Percentiles rank a stretch among this genome's conserved stretches.
phyloP scores from a whole-genome alignment of 345 rosid species.

The Murraya paniculata region DNA sequence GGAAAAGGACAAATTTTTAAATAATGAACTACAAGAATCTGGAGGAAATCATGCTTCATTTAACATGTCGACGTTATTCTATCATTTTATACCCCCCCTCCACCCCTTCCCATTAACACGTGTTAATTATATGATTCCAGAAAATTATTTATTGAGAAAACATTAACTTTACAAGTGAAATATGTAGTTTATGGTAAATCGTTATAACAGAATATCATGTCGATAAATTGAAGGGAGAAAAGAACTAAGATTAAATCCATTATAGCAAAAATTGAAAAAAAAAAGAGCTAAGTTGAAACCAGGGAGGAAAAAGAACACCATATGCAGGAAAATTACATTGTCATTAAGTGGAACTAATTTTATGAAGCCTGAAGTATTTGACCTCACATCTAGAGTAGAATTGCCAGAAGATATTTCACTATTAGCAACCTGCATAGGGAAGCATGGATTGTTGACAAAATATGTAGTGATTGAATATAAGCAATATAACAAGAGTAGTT shows the following conservation, averaged over 20 bases:
- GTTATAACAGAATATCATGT: not conserved
- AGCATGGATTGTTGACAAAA: not conserved
- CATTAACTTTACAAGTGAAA: not conserved
- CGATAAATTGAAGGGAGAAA: not conserved
- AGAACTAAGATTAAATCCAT: not conserved
- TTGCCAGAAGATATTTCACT: conserved; percentile 32
- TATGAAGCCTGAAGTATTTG: conserved; percentile 27
- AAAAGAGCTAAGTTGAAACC: not conserved
- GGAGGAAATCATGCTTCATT: not conserved
- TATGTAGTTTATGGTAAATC: not conserved
- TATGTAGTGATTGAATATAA: conserved; percentile 15
- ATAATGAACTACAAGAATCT: not conserved
- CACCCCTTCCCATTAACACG: too few species aligned
- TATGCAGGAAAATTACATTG: conserved; percentile 27
- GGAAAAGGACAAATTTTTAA: not conserved
- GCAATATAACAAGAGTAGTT: conserved; percentile 10
- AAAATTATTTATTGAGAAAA: not conserved
- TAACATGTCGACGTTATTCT: not conserved
- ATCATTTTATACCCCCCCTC: not conserved
- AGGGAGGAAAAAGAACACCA: conserved; percentile 1
- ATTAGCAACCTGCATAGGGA: conserved; percentile 32
- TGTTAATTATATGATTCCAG: too few species aligned
- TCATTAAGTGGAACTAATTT: conserved; percentile 24
- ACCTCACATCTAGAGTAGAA: conserved; percentile 27
- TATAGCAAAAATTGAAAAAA: not conserved